Percentiles rank a stretch among this genome's conserved stretches.
phyloP scores from a whole-genome alignment of 1,139 yeast genomes.

The Geotrichum aggregatum region DNA sequence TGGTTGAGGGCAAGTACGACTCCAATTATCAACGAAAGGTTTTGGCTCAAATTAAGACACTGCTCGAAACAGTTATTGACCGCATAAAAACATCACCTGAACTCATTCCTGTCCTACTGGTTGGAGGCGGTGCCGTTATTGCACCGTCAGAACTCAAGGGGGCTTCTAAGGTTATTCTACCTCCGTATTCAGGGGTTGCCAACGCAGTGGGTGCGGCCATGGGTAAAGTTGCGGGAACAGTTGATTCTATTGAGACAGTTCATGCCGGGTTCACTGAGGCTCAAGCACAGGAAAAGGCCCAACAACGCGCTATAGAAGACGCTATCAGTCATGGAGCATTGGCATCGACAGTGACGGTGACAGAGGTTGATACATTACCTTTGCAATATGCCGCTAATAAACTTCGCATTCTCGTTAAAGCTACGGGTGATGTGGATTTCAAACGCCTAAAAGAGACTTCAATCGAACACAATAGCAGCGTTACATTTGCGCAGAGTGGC shows the following conservation, averaged over 20 bases:
- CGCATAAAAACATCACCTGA: slow-evolving; percentile 45
- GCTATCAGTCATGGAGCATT: slow-evolving; percentile 24
- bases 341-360: slow-evolving; percentile 22
- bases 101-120: slow-evolving; percentile 43
- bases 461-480: not conserved
- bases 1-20: slow-evolving; percentile 27
- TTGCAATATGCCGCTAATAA: slow-evolving; percentile 25
- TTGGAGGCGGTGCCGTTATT: slow-evolving; percentile 47
- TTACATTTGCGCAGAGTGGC: not conserved
- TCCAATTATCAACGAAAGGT: slow-evolving; percentile 25
- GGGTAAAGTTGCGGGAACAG: slow-evolving; percentile 40
- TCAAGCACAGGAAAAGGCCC: slow-evolving; percentile 35
- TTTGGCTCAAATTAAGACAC: slow-evolving; percentile 31
- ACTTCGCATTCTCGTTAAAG: slow-evolving; percentile 37
- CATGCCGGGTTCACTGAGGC: not conserved
- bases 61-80: slow-evolving; percentile 41
- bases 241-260: slow-evolving; percentile 28
- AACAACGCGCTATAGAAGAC: slow-evolving; percentile 28
- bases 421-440: slow-evolving; percentile 44
- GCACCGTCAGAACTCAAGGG: slow-evolving; percentile 40
- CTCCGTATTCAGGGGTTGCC: slow-evolving; percentile 43
- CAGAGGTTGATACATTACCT: slow-evolving; percentile 25
- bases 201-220: slow-evolving; percentile 50
- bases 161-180: slow-evolving; percentile 43
- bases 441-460: slow-evolving; percentile 17